Base-by-base conservation (phyloP, 2,329 filamentous ascomycete genomes). In the Apiospora phragmitis region DNA sequence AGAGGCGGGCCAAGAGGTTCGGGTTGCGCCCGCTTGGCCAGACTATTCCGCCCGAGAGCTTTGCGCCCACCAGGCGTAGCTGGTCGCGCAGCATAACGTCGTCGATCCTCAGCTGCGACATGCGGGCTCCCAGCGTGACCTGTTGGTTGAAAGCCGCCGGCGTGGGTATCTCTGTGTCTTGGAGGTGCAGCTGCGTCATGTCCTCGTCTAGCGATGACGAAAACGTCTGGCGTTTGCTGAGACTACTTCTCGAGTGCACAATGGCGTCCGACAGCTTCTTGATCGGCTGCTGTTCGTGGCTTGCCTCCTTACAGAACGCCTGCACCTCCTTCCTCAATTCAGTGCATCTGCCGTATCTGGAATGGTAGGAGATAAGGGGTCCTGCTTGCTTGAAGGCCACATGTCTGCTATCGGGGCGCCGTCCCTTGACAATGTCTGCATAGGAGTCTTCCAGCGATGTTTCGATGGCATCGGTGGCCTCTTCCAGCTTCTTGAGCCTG, bases 231-330 rank as follows among this genome's bases (percentile, higher is more conserved):
- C 45, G 21, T 51, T 72, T 21, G 41, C n/a, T n/a, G 9, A 1
- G 12, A 29, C 11, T 18, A n/a, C n/a, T 66, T 51, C 14, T 59
- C 47, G 74, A n/a, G 70, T 41, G 9, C 74, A 76, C 69, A 11
- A 86, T 74, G 26, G 74, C 71, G 1, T 80, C 71, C 1, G 81
- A 80, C 9, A 90, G 79, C 4, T 80, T 75, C 29, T 35, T 59
- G 29, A 8, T 29, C 51, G 51, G 51, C 0, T 82, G 72, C 70
- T 83, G 86, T 12, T 80, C 75, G 8, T 72, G 74, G 9, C 86
- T 85, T 0, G 87, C 83, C 81, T 84, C 88, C 8, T 59, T 59
- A 29, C 51, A 59, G 29, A 59, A 59, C 3, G 3, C 18, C 3
- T 59, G 51, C 1, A 59, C 11, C 16, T n/a, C 51, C 18, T 38